Percentiles rank a stretch among this genome's conserved stretches.
Evolutionary conservation across 164 flowering plant species (phyloP).

Genomic region (Chloranthus sessilifolius): DNA sequence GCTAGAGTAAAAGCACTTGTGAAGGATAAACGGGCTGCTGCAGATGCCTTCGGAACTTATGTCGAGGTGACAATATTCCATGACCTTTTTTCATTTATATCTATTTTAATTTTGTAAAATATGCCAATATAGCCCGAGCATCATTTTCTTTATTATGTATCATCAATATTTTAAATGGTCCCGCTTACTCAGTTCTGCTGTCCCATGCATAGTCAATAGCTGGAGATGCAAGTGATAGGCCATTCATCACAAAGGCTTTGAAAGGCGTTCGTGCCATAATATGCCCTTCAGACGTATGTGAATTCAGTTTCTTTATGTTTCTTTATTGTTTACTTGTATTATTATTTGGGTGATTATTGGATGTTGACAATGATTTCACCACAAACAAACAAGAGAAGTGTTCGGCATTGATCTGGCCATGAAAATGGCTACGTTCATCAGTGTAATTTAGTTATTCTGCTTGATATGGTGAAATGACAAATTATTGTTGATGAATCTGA

Average conservation of each 20-base stretch:
- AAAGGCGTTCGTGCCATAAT: constrained; percentile 78
- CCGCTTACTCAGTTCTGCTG: constrained; percentile 3
- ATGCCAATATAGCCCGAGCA: background rate
- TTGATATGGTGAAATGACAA: no score
- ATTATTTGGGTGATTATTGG: no score
- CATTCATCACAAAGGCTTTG: constrained; percentile 55
- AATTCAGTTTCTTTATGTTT: background rate
- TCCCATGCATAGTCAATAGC: constrained; percentile 44
- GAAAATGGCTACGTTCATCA: no score
- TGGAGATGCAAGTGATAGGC: constrained; percentile 48
- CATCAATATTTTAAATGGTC: no score
- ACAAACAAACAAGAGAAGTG: no score
- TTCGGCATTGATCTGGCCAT: no score
- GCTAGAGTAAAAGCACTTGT: constrained; percentile 78
- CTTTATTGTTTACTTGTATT: background rate
- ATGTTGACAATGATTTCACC: no score
- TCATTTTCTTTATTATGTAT: background rate
- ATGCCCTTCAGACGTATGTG: constrained; percentile 66
- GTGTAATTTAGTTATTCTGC: no score
- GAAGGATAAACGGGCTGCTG: constrained; percentile 70
- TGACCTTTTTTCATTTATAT: background rate
- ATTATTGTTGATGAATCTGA: no score
- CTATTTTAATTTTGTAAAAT: background rate
- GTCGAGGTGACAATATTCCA: constrained; percentile 60
- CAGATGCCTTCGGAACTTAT: constrained; percentile 89